Percentiles rank a stretch among this genome's conserved stretches.
Conservation (phyloP, 2,329 filamentous ascomycete species). For the Fusarium humuli region DNA sequence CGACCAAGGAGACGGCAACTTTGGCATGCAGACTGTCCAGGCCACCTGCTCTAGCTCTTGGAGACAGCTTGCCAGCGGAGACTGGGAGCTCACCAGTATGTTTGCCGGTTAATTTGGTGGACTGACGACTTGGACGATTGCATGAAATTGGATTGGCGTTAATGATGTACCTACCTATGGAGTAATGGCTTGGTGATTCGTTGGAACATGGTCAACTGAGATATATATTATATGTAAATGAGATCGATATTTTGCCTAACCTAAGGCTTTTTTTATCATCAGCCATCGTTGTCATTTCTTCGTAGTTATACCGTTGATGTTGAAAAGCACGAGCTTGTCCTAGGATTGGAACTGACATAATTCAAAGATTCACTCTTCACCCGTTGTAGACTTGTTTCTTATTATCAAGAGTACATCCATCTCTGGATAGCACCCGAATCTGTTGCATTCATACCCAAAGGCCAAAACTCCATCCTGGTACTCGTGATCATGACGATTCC, state of each 20-base stretch:
- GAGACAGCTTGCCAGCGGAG: constrained; percentile 46
- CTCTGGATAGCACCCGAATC: neutral
- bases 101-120: constrained; percentile 36
- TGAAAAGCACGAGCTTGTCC: neutral
- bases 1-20: constrained; percentile 37
- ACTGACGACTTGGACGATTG: constrained; percentile 13
- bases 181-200: constrained; percentile 31
- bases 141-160: constrained; percentile 31
- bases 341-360: neutral
- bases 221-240: constrained; percentile 17
- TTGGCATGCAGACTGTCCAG: constrained; percentile 41
- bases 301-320: neutral
- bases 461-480: neutral
- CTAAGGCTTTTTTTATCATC: neutral
- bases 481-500: neutral
- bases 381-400: neutral
- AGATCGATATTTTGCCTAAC: neutral
- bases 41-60: constrained; percentile 47
- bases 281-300: neutral
- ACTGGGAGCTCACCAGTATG: constrained; percentile 48
- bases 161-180: constrained; percentile 15
- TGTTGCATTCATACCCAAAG: neutral
- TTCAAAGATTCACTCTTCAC: neutral
- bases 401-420: neutral
- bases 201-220: constrained; percentile 8